phyloP scores from a whole-genome alignment of 352 stramenopile species.

The Pythium scleroteichum region DNA sequence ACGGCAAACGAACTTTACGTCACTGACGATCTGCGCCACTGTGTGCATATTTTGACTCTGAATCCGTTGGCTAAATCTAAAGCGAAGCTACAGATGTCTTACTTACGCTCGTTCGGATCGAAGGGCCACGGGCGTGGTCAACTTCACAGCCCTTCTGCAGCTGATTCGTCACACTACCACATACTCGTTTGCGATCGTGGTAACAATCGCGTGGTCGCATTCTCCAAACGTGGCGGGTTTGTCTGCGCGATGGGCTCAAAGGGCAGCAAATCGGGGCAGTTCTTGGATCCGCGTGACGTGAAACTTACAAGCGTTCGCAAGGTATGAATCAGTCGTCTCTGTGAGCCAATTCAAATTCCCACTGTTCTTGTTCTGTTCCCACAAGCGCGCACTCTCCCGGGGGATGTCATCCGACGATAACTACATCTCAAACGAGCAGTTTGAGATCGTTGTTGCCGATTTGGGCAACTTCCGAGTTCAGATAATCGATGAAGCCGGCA shows the following conservation, averaged over 20 bases:
- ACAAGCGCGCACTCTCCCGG: conserved; percentile 46
- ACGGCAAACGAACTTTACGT: conserved; percentile 58
- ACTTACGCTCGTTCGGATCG: conserved; percentile 31
- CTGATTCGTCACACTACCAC: conserved; percentile 73
- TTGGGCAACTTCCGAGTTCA: conserved; percentile 69
- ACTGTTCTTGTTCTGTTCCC: background rate
- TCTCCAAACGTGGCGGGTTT: conserved; percentile 59
- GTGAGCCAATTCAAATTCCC: too few species aligned
- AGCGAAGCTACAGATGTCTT: conserved; percentile 2
- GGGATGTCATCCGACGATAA: conserved; percentile 35
- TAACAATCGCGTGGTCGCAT: conserved; percentile 48
- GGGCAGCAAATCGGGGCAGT: conserved; percentile 35
- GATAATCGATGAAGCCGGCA: conserved; percentile 60
- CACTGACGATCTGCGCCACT: conserved; percentile 53
- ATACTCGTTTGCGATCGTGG: conserved; percentile 61
- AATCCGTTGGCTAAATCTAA: conserved; percentile 21
- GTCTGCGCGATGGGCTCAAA: conserved; percentile 48
- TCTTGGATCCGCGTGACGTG: conserved; percentile 54
- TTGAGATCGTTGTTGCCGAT: conserved; percentile 68
- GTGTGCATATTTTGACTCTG: conserved; percentile 44
- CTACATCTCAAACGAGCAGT: conserved; percentile 60
- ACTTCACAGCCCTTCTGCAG: conserved; percentile 42
- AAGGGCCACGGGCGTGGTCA: conserved; percentile 35
- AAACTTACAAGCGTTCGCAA: conserved; percentile 64
- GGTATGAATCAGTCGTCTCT: too few species aligned